Evolutionary conservation across 192 early-diverging fungal species (phyloP).

Genomic region (Umbelopsis sp.): DNA sequence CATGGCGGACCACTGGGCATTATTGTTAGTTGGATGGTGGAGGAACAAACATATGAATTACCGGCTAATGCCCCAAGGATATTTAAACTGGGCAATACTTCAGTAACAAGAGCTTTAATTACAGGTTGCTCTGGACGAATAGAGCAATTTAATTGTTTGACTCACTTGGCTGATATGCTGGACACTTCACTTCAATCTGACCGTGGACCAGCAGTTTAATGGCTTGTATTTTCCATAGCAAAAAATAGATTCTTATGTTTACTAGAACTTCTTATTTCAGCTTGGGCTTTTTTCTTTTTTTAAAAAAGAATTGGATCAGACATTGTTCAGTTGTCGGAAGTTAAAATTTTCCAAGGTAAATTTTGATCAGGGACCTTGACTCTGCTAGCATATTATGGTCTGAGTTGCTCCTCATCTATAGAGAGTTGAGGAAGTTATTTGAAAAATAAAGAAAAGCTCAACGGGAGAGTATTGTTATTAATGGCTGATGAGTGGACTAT

Average conservation of each 20-base stretch:
- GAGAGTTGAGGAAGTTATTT: no score
- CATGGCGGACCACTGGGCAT: constrained; percentile 28
- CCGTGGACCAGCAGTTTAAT: constrained; percentile 5
- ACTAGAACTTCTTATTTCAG: background rate
- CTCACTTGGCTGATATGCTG: background rate
- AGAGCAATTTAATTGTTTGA: background rate
- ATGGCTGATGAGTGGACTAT: background rate
- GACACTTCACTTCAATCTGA: background rate
- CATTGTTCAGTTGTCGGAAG: no score
- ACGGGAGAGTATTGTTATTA: background rate
- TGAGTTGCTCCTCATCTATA: no score
- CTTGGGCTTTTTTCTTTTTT: background rate
- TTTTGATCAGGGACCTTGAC: constrained; percentile 5
- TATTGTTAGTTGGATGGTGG: background rate
- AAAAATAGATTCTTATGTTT: background rate
- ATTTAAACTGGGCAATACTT: background rate
- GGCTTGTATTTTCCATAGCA: background rate
- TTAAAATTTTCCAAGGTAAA: no score
- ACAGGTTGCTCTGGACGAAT: background rate
- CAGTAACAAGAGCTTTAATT: background rate
- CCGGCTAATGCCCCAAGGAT: background rate
- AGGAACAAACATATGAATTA: background rate
- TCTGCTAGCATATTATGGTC: no score
- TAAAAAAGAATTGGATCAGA: no score
- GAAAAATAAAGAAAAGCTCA: background rate